A percentile compares a stretch with the other conserved stretches of the same genome.
phyloP scores from a whole-genome alignment of 1,139 yeast genomes.

The Pichia sp. region DNA sequence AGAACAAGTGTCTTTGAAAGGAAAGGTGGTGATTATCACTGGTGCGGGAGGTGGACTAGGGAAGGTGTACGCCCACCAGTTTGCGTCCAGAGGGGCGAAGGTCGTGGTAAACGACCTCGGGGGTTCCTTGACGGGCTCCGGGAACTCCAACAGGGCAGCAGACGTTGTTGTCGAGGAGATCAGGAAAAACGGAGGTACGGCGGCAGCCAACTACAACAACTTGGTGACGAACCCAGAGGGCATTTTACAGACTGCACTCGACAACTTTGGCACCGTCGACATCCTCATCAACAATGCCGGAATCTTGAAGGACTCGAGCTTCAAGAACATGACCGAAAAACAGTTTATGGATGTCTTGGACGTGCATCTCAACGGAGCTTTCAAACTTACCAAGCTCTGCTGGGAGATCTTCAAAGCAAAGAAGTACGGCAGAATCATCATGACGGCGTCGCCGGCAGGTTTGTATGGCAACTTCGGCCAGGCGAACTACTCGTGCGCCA shows the following conservation, averaged over 20 bases:
- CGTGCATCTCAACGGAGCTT: conserved; percentile 89
- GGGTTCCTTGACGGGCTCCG: conserved; percentile 67
- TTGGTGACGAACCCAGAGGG: conserved; percentile 80
- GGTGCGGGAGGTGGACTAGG: conserved; percentile 99
- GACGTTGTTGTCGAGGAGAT: conserved; percentile 88
- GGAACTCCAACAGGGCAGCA: conserved; percentile 67
- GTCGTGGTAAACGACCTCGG: conserved; percentile 94
- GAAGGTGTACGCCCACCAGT: conserved; percentile 78
- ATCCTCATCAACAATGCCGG: conserved; percentile 93
- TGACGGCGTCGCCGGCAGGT: conserved; percentile 96
- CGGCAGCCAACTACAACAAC: conserved; percentile 93
- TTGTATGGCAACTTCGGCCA: conserved; percentile 96
- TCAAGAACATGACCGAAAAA: conserved; percentile 76
- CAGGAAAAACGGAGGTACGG: conserved; percentile 67
- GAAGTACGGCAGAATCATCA: conserved; percentile 79
- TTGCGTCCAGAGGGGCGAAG: conserved; percentile 86
- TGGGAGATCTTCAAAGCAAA: conserved; percentile 90
- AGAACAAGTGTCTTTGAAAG: conserved; percentile 37
- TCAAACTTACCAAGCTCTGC: conserved; percentile 79
- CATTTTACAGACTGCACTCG: conserved; percentile 81
- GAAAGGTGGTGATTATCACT: conserved; percentile 84
- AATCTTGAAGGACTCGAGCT: conserved; percentile 70
- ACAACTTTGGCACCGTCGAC: conserved; percentile 85
- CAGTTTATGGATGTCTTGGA: conserved; percentile 77
- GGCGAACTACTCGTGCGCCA: conserved; percentile 93